Conservation (phyloP, 495 filamentous ascomycete species). For the Penicillium taxi region DNA sequence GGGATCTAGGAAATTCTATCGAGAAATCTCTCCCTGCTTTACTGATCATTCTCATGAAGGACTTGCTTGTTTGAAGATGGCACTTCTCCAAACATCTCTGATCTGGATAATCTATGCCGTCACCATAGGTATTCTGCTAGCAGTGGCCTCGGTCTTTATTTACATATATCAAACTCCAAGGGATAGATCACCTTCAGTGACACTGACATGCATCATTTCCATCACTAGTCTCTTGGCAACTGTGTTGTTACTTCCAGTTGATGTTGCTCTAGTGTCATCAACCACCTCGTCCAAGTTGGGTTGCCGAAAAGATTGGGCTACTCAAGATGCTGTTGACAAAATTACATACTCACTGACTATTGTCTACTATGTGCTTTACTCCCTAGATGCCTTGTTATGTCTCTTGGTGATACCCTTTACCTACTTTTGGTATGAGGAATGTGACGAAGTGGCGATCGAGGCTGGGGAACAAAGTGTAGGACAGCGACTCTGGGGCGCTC, state of each 20-base stretch:
- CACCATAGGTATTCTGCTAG: slow-evolving; percentile 60
- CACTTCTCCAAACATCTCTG: slow-evolving; percentile 70
- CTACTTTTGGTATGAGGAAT: slow-evolving; percentile 98
- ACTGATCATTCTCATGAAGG: too few relatives aligned
- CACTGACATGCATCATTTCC: slow-evolving; percentile 74
- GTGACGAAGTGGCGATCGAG: slow-evolving; percentile 75
- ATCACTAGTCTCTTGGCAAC: slow-evolving; percentile 84
- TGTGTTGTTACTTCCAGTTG: slow-evolving; percentile 84
- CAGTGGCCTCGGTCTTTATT: slow-evolving; percentile 71
- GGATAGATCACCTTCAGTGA: slow-evolving; percentile 75
- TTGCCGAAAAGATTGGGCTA: slow-evolving; percentile 90
- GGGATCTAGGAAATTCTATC: too few relatives aligned
- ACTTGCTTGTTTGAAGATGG: slow-evolving; percentile 46
- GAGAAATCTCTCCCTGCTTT: too few relatives aligned
- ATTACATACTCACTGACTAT: slow-evolving; percentile 75
- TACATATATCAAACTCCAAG: slow-evolving; percentile 79
- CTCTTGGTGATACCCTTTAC: slow-evolving; percentile 87
- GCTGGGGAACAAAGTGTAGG: slow-evolving; percentile 63
- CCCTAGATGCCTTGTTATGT: slow-evolving; percentile 83
- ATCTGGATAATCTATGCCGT: slow-evolving; percentile 91
- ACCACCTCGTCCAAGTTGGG: slow-evolving; percentile 70
- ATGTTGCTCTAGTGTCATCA: slow-evolving; percentile 88
- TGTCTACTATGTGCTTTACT: slow-evolving; percentile 90
- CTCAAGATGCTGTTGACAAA: slow-evolving; percentile 61
- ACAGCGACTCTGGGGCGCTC: slow-evolving; percentile 65